Base-by-base conservation (phyloP, 75 land plant species). In the Picea sitchensis region DNA sequence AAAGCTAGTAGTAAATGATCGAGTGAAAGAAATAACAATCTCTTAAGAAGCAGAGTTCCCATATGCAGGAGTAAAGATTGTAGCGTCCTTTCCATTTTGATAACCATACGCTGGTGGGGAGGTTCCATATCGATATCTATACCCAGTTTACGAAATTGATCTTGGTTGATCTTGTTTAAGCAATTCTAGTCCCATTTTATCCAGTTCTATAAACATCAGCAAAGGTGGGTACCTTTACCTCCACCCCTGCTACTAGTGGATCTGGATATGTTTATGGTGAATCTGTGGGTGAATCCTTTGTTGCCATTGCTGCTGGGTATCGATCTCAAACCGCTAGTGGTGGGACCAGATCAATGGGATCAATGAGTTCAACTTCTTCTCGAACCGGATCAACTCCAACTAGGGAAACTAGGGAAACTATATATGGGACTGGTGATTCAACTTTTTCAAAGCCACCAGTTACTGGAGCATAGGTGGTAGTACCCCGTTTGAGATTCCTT, bases 1-100 rank as follows among this genome's bases (percentile, higher is more conserved):
- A 59, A 59, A 59, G 61, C 61, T 59, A 59, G 61, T 59, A 59
- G 61, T 59, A 59, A 59, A 59, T 59, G 61, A 59, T 59, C 61
- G 15, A 59, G 8, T 59, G 61, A 13, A 59, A 12, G 15, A 0
- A 59, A 59, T 59, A 59, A 12, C 61, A 59, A 59, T 59, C 12
- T 0, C 61, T 59, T 59, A 59, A 59, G 14, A 59, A 59, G 15
- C 2, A 59, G 12, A 59, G 61, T 59, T 59, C 15, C 61, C 61
- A 59, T 36, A 36, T 36, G 38, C 61, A 59, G 61, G 61, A 11
- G 61, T 12, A 0, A 59, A 59, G 61, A 15, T 20, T 11, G 12
- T 20, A 59, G 0, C 61, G 12, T 59, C 61, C 15, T 59, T 59
- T 59, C 61, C 61, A 59, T 59, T 59, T 59, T 59, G 14, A 59